These are phyloP conservation scores for Tetrahymena malaccensis DNA, from an alignment of 73 alveolate genomes.

Conservation along the genomic window DNA sequence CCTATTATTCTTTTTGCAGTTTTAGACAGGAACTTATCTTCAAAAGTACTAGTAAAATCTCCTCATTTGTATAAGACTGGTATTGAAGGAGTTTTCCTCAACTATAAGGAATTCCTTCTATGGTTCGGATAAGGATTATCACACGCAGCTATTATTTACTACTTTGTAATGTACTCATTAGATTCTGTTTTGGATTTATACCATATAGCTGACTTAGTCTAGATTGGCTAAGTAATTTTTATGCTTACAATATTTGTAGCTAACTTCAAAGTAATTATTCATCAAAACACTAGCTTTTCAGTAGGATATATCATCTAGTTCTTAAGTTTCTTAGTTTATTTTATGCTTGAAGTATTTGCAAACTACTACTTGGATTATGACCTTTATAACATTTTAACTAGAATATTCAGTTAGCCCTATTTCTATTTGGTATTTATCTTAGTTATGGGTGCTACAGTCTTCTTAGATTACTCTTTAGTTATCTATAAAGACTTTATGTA, in stretches of 20 bases:
- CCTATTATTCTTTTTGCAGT: conserved; percentile 74
- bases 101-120: neutral
- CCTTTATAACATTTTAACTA: neutral
- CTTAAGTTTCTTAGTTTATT: neutral
- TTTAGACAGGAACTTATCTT: conserved; percentile 54
- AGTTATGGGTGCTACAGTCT: neutral
- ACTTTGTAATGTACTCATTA: neutral
- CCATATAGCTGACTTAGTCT: neutral
- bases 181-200: neutral
- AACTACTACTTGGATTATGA: neutral
- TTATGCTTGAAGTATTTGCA: neutral
- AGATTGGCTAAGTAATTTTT: neutral
- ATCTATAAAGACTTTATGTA: neutral
- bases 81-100: neutral
- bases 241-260: neutral
- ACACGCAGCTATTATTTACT: neutral
- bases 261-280: neutral
- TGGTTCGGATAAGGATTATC: neutral
- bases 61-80: neutral
- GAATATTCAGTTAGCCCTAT: neutral
- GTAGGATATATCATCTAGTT: neutral
- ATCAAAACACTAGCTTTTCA: neutral
- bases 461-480: neutral
- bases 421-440: neutral
- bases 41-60: neutral